phyloP scores from a whole-genome alignment of 805 yeast genomes.

The Yamadazyma philogaea region DNA sequence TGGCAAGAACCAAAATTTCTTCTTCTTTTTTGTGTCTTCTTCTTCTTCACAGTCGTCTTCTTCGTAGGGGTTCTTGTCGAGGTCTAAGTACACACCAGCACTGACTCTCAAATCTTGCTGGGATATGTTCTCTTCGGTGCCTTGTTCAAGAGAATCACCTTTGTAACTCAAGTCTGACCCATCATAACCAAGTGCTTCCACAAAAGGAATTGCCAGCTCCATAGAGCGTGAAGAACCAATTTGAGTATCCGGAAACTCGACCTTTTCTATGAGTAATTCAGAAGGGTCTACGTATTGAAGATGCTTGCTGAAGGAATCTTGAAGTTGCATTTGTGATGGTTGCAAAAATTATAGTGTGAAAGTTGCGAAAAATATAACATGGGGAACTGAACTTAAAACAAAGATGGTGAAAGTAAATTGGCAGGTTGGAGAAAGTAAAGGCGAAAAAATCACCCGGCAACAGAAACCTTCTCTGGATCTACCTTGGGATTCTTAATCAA shows the following conservation, averaged over 20 bases:
- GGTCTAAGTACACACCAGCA: constrained; percentile 19
- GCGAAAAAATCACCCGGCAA: too few species aligned
- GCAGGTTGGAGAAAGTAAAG: background rate
- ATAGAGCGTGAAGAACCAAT: background rate
- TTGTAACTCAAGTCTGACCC: constrained; percentile 4
- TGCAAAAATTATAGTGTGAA: constrained; percentile 10
- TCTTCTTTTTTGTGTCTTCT: constrained; percentile 10
- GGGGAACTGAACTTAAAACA: background rate
- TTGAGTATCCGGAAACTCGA: background rate
- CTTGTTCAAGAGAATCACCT: background rate
- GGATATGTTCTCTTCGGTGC: background rate
- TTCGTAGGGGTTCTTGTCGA: constrained; percentile 9
- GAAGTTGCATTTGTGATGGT: constrained; percentile 10
- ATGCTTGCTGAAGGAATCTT: background rate
- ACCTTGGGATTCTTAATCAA: too few species aligned
- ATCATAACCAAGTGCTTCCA: constrained; percentile 1
- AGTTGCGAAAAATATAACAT: constrained; percentile 1
- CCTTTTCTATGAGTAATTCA: constrained; percentile 4
- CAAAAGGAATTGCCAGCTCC: constrained; percentile 1
- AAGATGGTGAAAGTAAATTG: background rate
- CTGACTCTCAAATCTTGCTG: constrained; percentile 13
- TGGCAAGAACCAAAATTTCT: constrained; percentile 20
- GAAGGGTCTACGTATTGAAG: constrained; percentile 6
- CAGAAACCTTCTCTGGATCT: too few species aligned
- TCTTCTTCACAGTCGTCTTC: constrained; percentile 12